Conservation (phyloP, 495 filamentous ascomycete genomes). For the Platismatia glauca region DNA sequence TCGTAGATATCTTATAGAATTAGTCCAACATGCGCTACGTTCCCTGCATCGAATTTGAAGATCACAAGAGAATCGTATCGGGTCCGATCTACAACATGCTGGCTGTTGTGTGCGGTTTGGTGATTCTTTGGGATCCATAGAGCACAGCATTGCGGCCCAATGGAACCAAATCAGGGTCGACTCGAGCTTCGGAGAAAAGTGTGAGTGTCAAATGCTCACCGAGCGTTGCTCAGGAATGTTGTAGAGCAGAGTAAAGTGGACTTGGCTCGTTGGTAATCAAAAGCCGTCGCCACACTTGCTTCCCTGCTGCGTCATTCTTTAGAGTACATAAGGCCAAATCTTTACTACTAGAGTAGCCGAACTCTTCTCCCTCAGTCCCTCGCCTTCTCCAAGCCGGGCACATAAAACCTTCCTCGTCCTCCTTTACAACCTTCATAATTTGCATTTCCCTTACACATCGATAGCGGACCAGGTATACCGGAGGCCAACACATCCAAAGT, state of each 20-base stretch:
- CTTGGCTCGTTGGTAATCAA: no score
- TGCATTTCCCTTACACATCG: no score
- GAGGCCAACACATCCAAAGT: not conserved
- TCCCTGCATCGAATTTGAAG: not conserved
- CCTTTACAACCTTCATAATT: no score
- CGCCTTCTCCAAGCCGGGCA: no score
- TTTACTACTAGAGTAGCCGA: no score
- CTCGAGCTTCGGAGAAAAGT: not conserved
- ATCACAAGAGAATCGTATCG: not conserved
- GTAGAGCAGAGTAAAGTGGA: no score
- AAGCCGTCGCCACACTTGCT: no score
- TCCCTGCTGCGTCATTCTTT: no score
- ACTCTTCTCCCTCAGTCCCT: no score
- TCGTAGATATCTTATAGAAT: not conserved
- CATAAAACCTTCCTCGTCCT: no score
- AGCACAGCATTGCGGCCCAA: constrained; percentile 2
- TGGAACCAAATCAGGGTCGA: not conserved
- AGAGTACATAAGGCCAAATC: no score
- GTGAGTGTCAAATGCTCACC: not conserved
- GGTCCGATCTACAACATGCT: constrained; percentile 3
- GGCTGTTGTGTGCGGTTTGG: not conserved
- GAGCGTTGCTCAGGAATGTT: not conserved
- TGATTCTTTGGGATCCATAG: not conserved
- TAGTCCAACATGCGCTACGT: not conserved
- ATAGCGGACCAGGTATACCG: no score